These are phyloP conservation scores for Murraya koenigii DNA, from an alignment of 345 rosid species.

Conservation along the genomic window DNA sequence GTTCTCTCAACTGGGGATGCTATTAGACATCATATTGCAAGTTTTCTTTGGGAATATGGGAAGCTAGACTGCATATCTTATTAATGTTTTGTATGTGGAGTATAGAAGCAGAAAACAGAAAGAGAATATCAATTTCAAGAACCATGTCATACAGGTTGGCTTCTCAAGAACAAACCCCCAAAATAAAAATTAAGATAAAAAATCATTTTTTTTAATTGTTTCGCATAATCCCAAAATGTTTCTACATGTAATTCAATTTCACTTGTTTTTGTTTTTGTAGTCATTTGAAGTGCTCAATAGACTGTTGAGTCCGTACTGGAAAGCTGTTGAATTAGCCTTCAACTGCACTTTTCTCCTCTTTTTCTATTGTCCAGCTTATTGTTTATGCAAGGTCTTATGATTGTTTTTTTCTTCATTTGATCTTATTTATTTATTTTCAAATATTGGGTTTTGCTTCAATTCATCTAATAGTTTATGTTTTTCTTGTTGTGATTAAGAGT, in stretches of 20 bases:
- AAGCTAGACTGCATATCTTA: conserved; percentile 93
- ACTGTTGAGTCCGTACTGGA: conserved; percentile 75
- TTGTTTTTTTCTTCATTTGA: too few relatives aligned
- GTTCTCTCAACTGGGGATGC: conserved; percentile 88
- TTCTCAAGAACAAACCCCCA: conserved; percentile 18
- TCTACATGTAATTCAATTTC: not conserved
- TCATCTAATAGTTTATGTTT: conserved; percentile 9
- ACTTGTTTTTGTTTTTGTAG: conserved; percentile 26
- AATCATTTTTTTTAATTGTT: not conserved
- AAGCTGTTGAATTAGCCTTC: conserved; percentile 75
- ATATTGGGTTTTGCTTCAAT: conserved; percentile 7
- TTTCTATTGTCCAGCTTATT: conserved; percentile 75
- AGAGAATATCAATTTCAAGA: conserved; percentile 78
- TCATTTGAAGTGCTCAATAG: conserved; percentile 93
- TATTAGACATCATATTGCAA: conserved; percentile 74
- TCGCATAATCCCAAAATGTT: not conserved
- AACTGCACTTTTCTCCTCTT: conserved; percentile 84
- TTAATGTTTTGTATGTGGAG: conserved; percentile 74
- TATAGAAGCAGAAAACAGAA: conserved; percentile 75
- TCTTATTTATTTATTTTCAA: not conserved
- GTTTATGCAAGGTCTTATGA: conserved; percentile 87
- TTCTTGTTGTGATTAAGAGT: conserved; percentile 31
- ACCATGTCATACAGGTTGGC: conserved; percentile 83
- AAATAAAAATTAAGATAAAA: not conserved
- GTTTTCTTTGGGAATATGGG: conserved; percentile 72